These are phyloP conservation scores for Mycena filopes DNA, from an alignment of 768 basidiomycete species.

Conservation along the genomic window DNA sequence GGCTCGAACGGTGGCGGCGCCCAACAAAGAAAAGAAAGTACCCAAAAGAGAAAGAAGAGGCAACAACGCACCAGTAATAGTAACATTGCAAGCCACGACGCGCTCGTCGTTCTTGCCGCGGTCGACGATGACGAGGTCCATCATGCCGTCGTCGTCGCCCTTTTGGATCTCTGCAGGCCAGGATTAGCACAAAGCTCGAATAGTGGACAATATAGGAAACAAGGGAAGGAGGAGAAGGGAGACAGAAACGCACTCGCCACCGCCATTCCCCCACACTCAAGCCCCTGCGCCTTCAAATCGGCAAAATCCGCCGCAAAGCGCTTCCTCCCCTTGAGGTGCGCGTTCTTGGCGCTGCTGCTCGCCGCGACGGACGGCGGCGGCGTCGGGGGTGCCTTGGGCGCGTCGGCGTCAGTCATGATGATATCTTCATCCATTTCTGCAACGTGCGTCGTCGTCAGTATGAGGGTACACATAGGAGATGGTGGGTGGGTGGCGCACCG, in stretches of 20 bases:
- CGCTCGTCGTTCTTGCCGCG: slow-evolving; percentile 37
- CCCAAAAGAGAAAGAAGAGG: slow-evolving; percentile 36
- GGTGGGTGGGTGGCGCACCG: no score
- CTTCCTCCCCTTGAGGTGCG: slow-evolving; percentile 64
- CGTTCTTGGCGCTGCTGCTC: slow-evolving; percentile 45
- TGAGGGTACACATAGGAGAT: no score
- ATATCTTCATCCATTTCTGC: slow-evolving; percentile 29
- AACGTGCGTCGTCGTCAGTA: no score
- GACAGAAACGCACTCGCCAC: slow-evolving; percentile 51
- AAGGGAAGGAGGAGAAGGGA: not conserved
- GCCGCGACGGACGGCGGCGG: slow-evolving; percentile 24
- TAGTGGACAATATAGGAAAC: no score
- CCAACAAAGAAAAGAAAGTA: slow-evolving; percentile 37
- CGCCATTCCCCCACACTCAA: slow-evolving; percentile 49
- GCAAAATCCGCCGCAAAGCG: slow-evolving; percentile 68
- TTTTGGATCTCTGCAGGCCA: slow-evolving; percentile 54
- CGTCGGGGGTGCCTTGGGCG: slow-evolving; percentile 32
- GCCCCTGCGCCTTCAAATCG: slow-evolving; percentile 53
- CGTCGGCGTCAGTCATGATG: slow-evolving; percentile 29
- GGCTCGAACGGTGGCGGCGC: slow-evolving; percentile 34
- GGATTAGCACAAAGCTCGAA: not conserved
- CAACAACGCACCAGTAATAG: slow-evolving; percentile 12
- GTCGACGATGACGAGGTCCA: slow-evolving; percentile 61
- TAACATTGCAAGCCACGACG: slow-evolving; percentile 25
- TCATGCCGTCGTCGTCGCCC: slow-evolving; percentile 74